phyloP scores from a whole-genome alignment of 768 basidiomycete species.

The Holtermannia corniformis region DNA sequence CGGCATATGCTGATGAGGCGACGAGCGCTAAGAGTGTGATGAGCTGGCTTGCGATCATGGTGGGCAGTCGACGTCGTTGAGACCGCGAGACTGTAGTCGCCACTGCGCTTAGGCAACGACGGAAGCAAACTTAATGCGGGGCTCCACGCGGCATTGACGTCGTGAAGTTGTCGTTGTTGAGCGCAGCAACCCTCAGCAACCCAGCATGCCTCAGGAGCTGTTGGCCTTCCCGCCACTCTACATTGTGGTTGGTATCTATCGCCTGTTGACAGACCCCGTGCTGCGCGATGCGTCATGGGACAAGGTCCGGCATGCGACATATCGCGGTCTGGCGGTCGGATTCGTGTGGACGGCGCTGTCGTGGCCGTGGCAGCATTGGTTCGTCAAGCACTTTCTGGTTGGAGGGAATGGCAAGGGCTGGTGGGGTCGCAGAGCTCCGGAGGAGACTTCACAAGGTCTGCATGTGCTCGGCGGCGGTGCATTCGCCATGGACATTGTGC shows the following conservation, averaged over 20 bases:
- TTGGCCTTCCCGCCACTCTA: constrained; percentile 75
- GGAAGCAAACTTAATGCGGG: too few relatives aligned
- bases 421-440: constrained; percentile 16
- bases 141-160: background rate
- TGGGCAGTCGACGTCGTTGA: background rate
- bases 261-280: constrained; percentile 62
- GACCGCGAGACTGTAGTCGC: background rate
- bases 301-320: constrained; percentile 69
- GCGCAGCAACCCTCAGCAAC: background rate
- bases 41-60: background rate
- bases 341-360: constrained; percentile 54
- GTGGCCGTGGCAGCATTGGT: constrained; percentile 56
- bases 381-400: constrained; percentile 31
- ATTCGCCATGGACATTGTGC: constrained; percentile 19
- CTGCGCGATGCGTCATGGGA: constrained; percentile 66
- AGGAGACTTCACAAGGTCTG: constrained; percentile 12
- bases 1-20: background rate
- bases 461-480: constrained; percentile 13
- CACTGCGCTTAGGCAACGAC: background rate
- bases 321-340: constrained; percentile 61
- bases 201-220: constrained; percentile 41
- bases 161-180: background rate
- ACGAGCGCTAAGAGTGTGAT: background rate
- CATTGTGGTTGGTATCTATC: constrained; percentile 71
- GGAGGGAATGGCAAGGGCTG: constrained; percentile 10